A percentile compares a stretch with the other conserved stretches of the same genome.
These are phyloP conservation scores for Penicillium turbatum DNA, from an alignment of 495 filamentous ascomycete genomes.

Conservation along the genomic window DNA sequence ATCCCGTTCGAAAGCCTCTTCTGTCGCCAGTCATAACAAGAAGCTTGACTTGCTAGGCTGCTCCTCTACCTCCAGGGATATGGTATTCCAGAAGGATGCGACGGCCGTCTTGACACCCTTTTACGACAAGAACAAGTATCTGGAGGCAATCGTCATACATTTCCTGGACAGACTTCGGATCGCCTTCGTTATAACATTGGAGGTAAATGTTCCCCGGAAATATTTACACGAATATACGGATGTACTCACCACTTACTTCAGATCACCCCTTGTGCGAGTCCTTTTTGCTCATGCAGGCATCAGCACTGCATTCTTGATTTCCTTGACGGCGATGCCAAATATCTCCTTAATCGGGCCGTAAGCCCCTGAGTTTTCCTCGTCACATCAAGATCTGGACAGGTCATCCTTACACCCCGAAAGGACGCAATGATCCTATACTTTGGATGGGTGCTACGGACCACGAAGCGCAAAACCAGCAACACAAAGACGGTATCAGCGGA, in stretches of 20 bases:
- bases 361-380: conserved; percentile 43
- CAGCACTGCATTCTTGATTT: conserved; percentile 58
- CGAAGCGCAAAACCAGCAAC: conserved; percentile 47
- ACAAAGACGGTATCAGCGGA: conserved; percentile 35
- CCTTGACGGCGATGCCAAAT: conserved; percentile 48
- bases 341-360: conserved; percentile 44
- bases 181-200: too few species aligned
- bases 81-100: too few species aligned
- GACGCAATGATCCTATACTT: conserved; percentile 29
- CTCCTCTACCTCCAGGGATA: too few species aligned
- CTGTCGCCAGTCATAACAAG: not conserved
- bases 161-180: too few species aligned
- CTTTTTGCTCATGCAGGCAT: conserved; percentile 56
- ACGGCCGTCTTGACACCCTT: too few species aligned
- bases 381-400: conserved; percentile 49
- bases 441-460: conserved; percentile 51
- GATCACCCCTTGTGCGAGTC: conserved; percentile 59
- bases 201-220: not conserved
- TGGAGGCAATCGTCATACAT: too few species aligned
- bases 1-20: not conserved
- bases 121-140: too few species aligned
- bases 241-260: conserved; percentile 8
- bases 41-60: too few species aligned
- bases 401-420: conserved; percentile 46
- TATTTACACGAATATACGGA: not conserved